A percentile compares a stretch with the other conserved stretches of the same genome.
phyloP scores from a whole-genome alignment of 2,329 filamentous ascomycete genomes.

The Phialophora chinensis region DNA sequence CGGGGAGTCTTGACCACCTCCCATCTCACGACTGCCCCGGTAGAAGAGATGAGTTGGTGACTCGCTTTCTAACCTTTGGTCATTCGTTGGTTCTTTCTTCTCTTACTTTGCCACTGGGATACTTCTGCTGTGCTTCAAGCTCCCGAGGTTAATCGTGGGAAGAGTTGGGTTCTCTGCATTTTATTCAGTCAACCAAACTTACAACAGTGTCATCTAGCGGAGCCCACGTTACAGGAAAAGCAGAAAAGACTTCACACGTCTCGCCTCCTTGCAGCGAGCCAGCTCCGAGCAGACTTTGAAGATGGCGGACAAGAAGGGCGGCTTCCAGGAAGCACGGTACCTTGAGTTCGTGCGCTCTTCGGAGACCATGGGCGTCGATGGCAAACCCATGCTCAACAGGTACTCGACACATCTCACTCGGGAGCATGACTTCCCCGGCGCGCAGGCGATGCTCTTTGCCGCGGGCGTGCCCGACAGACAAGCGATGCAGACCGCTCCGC shows the following conservation, averaged over 20 bases:
- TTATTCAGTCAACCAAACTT: not conserved
- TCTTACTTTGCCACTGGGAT: not conserved
- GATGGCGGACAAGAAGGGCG: slow-evolving; percentile 18
- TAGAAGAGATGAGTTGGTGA: not conserved
- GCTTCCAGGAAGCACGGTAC: slow-evolving; percentile 51
- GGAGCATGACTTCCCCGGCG: slow-evolving; percentile 88
- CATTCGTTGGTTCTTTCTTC: not conserved
- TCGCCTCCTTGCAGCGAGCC: not conserved
- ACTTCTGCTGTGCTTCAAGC: not conserved
- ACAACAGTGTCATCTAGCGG: not conserved
- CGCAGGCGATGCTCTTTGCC: slow-evolving; percentile 95
- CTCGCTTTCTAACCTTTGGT: not conserved
- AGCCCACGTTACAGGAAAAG: not conserved
- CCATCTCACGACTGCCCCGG: not conserved
- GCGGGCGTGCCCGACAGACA: slow-evolving; percentile 83
- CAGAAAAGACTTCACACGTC: not conserved
- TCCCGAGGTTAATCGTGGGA: not conserved
- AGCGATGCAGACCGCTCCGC: slow-evolving; percentile 86
- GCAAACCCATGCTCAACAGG: slow-evolving; percentile 74
- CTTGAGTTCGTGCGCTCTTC: slow-evolving; percentile 63
- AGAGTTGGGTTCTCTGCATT: not conserved
- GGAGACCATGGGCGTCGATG: slow-evolving; percentile 60
- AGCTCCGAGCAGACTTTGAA: not conserved
- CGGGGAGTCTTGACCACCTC: not conserved
- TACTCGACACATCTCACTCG: slow-evolving; percentile 84